Evolutionary conservation across 257 asterid genomes (phyloP).

Genomic region (Jacaranda mimosifolia): DNA sequence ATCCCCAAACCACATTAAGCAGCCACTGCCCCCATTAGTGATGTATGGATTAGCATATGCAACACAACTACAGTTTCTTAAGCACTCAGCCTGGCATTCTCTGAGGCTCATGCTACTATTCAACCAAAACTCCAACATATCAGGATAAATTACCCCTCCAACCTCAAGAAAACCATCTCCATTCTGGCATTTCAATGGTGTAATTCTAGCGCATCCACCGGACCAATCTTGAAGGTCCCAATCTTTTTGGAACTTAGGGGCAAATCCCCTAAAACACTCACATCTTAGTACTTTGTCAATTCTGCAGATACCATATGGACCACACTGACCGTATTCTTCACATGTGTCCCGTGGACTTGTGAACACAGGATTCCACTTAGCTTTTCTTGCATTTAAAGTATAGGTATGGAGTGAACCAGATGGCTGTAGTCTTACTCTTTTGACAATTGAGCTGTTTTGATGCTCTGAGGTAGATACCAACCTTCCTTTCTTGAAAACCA

Average conservation of each 20-base stretch:
- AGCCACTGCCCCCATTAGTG: conserved; percentile 9
- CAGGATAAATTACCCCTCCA: conserved; percentile 37
- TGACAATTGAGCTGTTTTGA: conserved; percentile 7
- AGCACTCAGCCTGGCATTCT: conserved; percentile 38
- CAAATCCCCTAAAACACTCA: conserved; percentile 38
- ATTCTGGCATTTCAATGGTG: background rate
- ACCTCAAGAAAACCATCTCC: conserved; percentile 26
- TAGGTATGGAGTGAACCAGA: conserved; percentile 8
- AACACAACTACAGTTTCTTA: conserved; percentile 11
- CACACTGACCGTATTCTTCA: conserved; percentile 23
- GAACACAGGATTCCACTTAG: conserved; percentile 24
- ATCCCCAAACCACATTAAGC: conserved; percentile 30
- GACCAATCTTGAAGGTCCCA: conserved; percentile 30
- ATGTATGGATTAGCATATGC: conserved; percentile 13
- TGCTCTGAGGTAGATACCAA: background rate
- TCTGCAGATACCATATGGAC: conserved; percentile 35
- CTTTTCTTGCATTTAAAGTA: conserved; percentile 16
- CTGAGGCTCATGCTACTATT: conserved; percentile 36
- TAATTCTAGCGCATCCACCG: conserved; percentile 25
- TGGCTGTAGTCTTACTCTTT: conserved; percentile 22
- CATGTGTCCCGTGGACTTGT: conserved; percentile 15
- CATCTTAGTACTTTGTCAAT: conserved; percentile 21
- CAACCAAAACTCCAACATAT: conserved; percentile 32
- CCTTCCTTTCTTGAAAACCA: too few relatives aligned
- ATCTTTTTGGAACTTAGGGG: background rate